phyloP scores from a whole-genome alignment of 352 stramenopile genomes.

The Pythium monospermum region DNA sequence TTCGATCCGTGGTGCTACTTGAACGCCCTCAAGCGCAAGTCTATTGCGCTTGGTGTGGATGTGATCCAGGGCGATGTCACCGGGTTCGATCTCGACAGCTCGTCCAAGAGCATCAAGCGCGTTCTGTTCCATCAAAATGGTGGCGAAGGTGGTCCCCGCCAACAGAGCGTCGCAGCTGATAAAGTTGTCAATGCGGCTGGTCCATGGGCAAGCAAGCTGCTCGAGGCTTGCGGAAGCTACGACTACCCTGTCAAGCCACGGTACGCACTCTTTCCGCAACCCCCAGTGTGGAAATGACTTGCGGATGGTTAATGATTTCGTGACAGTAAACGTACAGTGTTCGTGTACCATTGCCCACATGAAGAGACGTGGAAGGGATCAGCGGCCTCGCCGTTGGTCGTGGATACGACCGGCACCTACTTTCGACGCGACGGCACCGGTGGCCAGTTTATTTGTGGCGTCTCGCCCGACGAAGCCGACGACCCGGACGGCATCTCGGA shows the following conservation, averaged over 20 bases:
- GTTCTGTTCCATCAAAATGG: slow-evolving; percentile 42
- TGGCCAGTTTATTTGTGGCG: slow-evolving; percentile 70
- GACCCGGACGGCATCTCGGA: slow-evolving; percentile 57
- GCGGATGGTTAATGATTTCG: no score
- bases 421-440: slow-evolving; percentile 67
- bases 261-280: no score
- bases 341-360: slow-evolving; percentile 70
- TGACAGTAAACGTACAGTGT: slow-evolving; percentile 63
- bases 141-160: slow-evolving; percentile 23
- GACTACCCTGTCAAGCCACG: slow-evolving; percentile 74
- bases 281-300: no score
- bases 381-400: slow-evolving; percentile 57
- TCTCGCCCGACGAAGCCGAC: slow-evolving; percentile 49
- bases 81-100: slow-evolving; percentile 44
- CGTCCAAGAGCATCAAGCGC: slow-evolving; percentile 51
- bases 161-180: slow-evolving; percentile 28
- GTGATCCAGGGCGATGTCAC: slow-evolving; percentile 69
- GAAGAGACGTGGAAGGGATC: slow-evolving; percentile 71
- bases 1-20: slow-evolving; percentile 84
- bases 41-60: slow-evolving; percentile 60
- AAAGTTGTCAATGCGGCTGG: slow-evolving; percentile 79
- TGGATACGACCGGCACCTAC: slow-evolving; percentile 76
- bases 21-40: slow-evolving; percentile 70
- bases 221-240: slow-evolving; percentile 57
- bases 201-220: slow-evolving; percentile 60